Evolutionary conservation across 2,329 filamentous ascomycete species (phyloP).

Genomic region (Dothistroma septosporum): DNA sequence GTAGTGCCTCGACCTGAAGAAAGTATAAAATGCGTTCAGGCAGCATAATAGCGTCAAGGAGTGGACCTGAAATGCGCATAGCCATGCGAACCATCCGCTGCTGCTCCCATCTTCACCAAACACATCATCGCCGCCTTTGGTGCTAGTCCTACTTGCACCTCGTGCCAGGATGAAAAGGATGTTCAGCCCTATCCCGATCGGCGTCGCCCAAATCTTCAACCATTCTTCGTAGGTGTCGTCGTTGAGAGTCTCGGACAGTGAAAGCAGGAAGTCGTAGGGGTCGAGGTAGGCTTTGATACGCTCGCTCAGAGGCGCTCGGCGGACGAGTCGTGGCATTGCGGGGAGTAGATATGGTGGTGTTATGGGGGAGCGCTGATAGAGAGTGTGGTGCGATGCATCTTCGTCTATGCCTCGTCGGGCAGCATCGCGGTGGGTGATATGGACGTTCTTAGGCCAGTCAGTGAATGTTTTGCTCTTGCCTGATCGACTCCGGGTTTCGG

Average conservation of each 20-base stretch:
- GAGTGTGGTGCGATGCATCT: background rate
- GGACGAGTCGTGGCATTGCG: conserved; percentile 72
- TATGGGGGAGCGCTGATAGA: background rate
- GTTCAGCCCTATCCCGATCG: conserved; percentile 73
- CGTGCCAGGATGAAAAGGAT: conserved; percentile 75
- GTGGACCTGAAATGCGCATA: conserved; percentile 65
- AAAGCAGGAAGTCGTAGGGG: conserved; percentile 82
- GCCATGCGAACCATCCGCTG: conserved; percentile 63
- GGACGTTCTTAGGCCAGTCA: background rate
- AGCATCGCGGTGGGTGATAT: background rate
- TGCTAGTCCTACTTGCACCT: conserved; percentile 51
- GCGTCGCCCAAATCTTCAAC: conserved; percentile 66
- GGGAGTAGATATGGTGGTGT: background rate
- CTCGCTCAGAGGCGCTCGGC: conserved; percentile 72
- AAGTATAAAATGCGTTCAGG: conserved; percentile 75
- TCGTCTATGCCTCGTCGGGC: background rate
- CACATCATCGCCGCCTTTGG: conserved; percentile 62
- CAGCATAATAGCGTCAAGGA: conserved; percentile 62
- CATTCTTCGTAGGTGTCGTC: conserved; percentile 84
- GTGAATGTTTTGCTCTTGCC: background rate
- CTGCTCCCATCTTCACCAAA: conserved; percentile 56
- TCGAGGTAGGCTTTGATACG: conserved; percentile 78
- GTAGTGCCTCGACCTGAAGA: conserved; percentile 78
- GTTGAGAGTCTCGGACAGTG: conserved; percentile 88
- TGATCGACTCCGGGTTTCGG: background rate